These are phyloP conservation scores for Myochromella boudieri DNA, from an alignment of 768 basidiomycete species.

Conservation along the genomic window DNA sequence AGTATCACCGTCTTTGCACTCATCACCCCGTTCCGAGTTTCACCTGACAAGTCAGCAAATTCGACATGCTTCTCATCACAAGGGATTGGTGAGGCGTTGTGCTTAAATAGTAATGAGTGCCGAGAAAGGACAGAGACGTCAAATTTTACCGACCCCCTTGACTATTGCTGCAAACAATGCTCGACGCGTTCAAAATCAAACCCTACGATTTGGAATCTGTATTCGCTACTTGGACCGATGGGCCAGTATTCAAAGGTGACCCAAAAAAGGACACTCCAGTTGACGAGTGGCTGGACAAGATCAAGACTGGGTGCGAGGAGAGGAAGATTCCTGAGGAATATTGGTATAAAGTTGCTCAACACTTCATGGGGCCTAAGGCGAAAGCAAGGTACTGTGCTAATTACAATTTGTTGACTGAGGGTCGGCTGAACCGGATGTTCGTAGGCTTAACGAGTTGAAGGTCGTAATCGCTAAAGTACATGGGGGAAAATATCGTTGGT, in stretches of 20 bases:
- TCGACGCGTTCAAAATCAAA: slow-evolving; percentile 80
- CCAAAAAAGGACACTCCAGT: slow-evolving; percentile 68
- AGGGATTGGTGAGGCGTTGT: slow-evolving; percentile 20
- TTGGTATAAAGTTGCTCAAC: slow-evolving; percentile 81
- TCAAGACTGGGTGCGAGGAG: slow-evolving; percentile 70
- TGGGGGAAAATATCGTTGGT: slow-evolving; percentile 78
- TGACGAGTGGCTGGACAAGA: slow-evolving; percentile 70
- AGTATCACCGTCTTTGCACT: neutral
- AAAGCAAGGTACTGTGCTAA: slow-evolving; percentile 43
- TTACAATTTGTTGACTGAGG: neutral
- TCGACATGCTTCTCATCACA: slow-evolving; percentile 9
- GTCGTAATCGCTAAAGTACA: slow-evolving; percentile 72
- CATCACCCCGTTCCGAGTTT: neutral
- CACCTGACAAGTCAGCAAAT: neutral
- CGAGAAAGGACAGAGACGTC: no score
- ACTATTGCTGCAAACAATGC: no score
- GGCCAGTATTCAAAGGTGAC: slow-evolving; percentile 66
- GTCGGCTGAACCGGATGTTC: neutral
- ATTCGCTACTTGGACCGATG: slow-evolving; percentile 62
- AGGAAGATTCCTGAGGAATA: slow-evolving; percentile 75
- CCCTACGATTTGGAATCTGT: slow-evolving; percentile 73
- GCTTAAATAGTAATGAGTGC: slow-evolving; percentile 10
- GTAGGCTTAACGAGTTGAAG: slow-evolving; percentile 65
- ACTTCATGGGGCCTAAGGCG: slow-evolving; percentile 73
- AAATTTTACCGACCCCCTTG: no score